These are phyloP conservation scores for Syncephalastrum racemosum DNA, from an alignment of 371 early-diverging fungal genomes.

Conservation along the genomic window DNA sequence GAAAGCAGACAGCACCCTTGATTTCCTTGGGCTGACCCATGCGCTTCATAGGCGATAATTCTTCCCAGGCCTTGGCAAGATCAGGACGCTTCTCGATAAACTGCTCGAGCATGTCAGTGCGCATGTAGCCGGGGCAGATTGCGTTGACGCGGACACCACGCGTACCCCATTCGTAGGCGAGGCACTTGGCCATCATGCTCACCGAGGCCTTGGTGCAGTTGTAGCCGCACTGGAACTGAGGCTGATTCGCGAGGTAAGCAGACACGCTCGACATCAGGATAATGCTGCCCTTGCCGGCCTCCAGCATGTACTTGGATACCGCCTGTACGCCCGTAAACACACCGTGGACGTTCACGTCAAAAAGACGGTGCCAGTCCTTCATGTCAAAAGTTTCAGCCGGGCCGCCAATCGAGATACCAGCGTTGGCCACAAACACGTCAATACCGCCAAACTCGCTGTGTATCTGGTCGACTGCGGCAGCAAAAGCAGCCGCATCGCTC, in stretches of 20 bases:
- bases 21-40: constrained; percentile 66
- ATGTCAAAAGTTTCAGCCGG: constrained; percentile 34
- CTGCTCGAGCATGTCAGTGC: constrained; percentile 46
- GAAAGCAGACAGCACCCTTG: constrained; percentile 68
- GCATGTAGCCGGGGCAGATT: constrained; percentile 46
- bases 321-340: constrained; percentile 47
- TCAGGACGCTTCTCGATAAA: constrained; percentile 30
- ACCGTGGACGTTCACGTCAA: constrained; percentile 52
- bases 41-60: constrained; percentile 46
- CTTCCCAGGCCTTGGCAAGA: constrained; percentile 31
- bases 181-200: constrained; percentile 51
- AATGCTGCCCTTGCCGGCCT: constrained; percentile 41
- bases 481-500: constrained; percentile 27
- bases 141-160: constrained; percentile 50
- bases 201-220: constrained; percentile 68
- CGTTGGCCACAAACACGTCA: constrained; percentile 52
- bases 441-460: constrained; percentile 42
- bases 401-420: constrained; percentile 41
- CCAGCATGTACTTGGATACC: constrained; percentile 41
- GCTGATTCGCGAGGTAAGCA: constrained; percentile 44
- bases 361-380: constrained; percentile 36
- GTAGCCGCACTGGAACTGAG: constrained; percentile 48
- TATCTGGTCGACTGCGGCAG: constrained; percentile 34
- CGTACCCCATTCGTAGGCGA: constrained; percentile 48
- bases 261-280: constrained; percentile 49